Evolutionary conservation across 768 basidiomycete species (phyloP), one percentile per base, ranked within the genome.

Genomic region (Amanita jacksonii): DNA sequence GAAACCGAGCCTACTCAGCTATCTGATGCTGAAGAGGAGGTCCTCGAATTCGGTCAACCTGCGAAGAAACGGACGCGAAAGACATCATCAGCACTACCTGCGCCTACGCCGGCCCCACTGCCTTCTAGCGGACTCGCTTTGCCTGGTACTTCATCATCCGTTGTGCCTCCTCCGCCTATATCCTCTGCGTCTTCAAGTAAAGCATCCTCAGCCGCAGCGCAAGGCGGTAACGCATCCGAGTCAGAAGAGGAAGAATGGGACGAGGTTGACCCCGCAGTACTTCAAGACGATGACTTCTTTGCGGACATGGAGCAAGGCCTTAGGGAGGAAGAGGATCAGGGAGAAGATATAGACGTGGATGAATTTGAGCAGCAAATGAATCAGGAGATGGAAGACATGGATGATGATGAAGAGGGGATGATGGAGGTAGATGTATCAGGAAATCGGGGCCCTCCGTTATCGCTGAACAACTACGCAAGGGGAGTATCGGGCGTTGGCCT

Each of bases 11-110:
- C 51, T n/a, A 28, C 43, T 5, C 46, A 43, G 22, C 37, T 52
- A 28, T 53, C 62, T 8, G 58, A 67, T 46, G 60, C 55, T n/a
- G 67, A 70, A 10, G 76, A 67, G 49, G 73, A 76, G 43, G 65
- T 65, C 22, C 63, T 77, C 5, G 63, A 65, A 46, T 71, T 79
- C 48, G 74, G 73, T 5, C 58, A 62, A 19, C 70, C 73, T 15
- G 63, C 70, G 37, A 37, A 39, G 25, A 31, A 34, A 47, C 33
- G 18, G 38, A 22, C 34, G 28, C 38, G 38, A 15, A 47, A 47
- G 28, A 13, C 31, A 6, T 33, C 41, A 22, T 13, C 38, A 6
- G 27, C 27, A 6, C 27, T 6, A 2, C 16, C 41, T 23, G 30
- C 24, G 18, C 7, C 42, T 18, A n/a, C 6, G 5, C 31, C 42